These are phyloP conservation scores for Vigna trinervia DNA, from an alignment of 306 rosid genomes.

Conservation along the genomic window DNA sequence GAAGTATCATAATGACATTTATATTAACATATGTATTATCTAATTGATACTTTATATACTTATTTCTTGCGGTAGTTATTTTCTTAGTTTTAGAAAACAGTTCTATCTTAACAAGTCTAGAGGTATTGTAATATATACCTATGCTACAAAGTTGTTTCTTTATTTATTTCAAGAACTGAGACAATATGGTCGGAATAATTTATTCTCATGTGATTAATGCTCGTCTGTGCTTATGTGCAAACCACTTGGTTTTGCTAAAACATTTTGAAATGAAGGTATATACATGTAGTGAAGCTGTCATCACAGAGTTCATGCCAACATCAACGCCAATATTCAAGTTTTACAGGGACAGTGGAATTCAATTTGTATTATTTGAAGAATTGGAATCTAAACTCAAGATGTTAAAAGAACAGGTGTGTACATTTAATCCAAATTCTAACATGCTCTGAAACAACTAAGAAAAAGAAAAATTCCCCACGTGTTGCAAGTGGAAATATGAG, in stretches of 20 bases:
- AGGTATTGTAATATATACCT: conserved; percentile 17
- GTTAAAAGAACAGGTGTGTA: conserved; percentile 62
- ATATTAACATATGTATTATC: background rate
- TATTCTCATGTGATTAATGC: conserved; percentile 8
- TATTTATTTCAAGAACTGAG: background rate
- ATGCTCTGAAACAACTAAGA: background rate
- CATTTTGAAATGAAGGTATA: conserved; percentile 66
- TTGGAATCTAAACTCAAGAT: conserved; percentile 44
- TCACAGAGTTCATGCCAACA: conserved; percentile 65
- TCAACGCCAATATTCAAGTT: conserved; percentile 74
- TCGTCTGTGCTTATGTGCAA: conserved; percentile 6
- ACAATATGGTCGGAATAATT: conserved; percentile 10
- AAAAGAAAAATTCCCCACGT: background rate
- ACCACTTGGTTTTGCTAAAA: background rate
- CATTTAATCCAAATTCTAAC: conserved; percentile 24
- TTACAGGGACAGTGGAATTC: conserved; percentile 49
- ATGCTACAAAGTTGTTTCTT: conserved; percentile 27
- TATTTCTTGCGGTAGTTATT: conserved; percentile 8
- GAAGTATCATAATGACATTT: conserved; percentile 14
- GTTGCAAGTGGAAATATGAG: conserved; percentile 1
- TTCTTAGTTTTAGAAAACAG: conserved; percentile 19
- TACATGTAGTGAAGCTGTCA: conserved; percentile 79
- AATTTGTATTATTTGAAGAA: conserved; percentile 38
- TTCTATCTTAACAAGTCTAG: conserved; percentile 29
- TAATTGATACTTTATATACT: background rate